Base-by-base conservation (phyloP, 2,329 filamentous ascomycete genomes). In the Colletotrichum acutatum region DNA sequence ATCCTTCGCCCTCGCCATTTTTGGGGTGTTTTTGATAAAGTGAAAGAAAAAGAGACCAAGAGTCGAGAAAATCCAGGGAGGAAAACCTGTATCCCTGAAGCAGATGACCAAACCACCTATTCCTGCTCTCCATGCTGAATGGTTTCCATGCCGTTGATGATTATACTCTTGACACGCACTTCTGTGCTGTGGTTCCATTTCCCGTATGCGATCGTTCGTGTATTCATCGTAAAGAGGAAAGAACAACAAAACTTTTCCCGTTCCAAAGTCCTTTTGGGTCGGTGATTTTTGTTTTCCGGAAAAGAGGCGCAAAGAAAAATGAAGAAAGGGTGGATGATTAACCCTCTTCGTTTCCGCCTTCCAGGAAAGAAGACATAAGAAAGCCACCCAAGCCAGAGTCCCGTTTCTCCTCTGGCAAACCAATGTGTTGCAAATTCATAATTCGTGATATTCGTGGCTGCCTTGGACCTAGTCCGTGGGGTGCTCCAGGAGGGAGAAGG, bases 391-490 rank as follows among this genome's bases (percentile, higher is more conserved):
- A 49, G 64, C 71, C 52, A 75, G 74, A 74, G 74, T 76, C 60
- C 74, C 63, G 74, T 76, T 75, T 68, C 65, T 60, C 74, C 73
- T 75, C 73, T 74, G 60, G 63, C 71, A 65, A 68, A 57, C 37
- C 46, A 54, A 52, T 63, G 68, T 60, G 65, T 74, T 52, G 64
- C 64, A 74, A 58, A 58, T 52, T 69, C 69, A 60, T 73, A 73
- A 73, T 64, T 74, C 72, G 56, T 74, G 61, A 67, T 26, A 64
- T 37, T 52, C 34, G 62, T 72, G 52, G 30, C 32, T 22, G 64
- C 66, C n/a, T 16, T 42, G 34, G 52, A 57, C 11, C 42, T 65
- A 65, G 52, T 66, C 64, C 46, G n/a, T 65, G 26, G 74, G 64
- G 32, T 49, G 49, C 42, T 72, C 60, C 49, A 69, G 11, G 26